A percentile compares a stretch with the other conserved stretches of the same genome.
Evolutionary conservation across 2,329 filamentous ascomycete genomes (phyloP).

Genomic region (Monosporascus sp.): DNA sequence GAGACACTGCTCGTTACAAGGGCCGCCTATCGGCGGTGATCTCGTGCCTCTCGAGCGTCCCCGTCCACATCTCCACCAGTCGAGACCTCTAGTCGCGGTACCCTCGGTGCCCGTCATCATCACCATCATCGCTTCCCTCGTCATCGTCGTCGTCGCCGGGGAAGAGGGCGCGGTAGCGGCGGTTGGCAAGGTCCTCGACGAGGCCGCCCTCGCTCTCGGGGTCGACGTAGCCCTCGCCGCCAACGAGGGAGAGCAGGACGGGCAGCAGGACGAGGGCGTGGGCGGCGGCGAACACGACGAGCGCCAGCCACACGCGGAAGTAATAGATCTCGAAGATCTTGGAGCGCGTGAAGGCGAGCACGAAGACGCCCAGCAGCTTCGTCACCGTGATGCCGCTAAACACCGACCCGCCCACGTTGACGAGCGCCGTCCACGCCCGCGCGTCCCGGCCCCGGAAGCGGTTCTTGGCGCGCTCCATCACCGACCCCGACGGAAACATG

Average conservation of each 20-base stretch:
- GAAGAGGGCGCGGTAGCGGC: constrained; percentile 71
- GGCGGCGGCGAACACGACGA: constrained; percentile 82
- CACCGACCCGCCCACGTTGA: constrained; percentile 91
- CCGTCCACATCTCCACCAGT: neutral
- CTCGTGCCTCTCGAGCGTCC: neutral
- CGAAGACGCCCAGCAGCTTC: constrained; percentile 85
- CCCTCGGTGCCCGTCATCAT: constrained; percentile 30
- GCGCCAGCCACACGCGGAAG: constrained; percentile 90
- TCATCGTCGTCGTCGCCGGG: constrained; percentile 73
- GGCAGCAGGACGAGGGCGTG: constrained; percentile 91
- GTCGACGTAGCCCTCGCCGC: constrained; percentile 84
- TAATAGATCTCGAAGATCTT: constrained; percentile 99
- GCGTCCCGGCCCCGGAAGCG: constrained; percentile 79
- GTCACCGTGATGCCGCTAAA: constrained; percentile 96
- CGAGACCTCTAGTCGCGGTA: neutral
- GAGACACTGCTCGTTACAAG: no score
- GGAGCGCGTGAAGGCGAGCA: constrained; percentile 88
- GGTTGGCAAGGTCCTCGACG: constrained; percentile 79
- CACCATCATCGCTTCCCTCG: constrained; percentile 69
- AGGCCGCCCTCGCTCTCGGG: constrained; percentile 82
- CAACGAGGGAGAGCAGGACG: constrained; percentile 78
- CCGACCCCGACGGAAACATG: constrained; percentile 79
- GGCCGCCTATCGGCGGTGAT: no score
- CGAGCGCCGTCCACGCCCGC: constrained; percentile 85
- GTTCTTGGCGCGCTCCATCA: constrained; percentile 76